Percentiles rank a stretch among this genome's conserved stretches.
phyloP scores from a whole-genome alignment of 257 asterid species.

The Nicotiana undulata region DNA sequence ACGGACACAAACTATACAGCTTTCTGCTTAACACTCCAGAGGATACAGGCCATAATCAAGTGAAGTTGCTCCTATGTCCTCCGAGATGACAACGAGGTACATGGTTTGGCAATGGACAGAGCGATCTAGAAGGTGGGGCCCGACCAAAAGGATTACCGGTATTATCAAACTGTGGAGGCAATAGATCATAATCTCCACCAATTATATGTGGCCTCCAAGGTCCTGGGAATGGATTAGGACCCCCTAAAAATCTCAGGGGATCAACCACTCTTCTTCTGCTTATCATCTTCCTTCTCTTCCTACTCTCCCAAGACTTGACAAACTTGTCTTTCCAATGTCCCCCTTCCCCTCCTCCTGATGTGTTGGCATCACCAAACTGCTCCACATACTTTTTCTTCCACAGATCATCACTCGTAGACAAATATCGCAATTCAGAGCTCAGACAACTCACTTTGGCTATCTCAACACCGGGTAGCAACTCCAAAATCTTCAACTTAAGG shows the following conservation, averaged over 20 bases:
- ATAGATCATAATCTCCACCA: slow-evolving; percentile 38
- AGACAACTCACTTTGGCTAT: slow-evolving; percentile 52
- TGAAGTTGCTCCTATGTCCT: background rate
- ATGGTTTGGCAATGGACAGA: slow-evolving; percentile 7
- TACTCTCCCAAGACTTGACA: slow-evolving; percentile 29
- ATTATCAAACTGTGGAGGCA: slow-evolving; percentile 7
- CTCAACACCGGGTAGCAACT: slow-evolving; percentile 56
- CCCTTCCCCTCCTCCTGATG: slow-evolving; percentile 9
- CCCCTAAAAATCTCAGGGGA: background rate
- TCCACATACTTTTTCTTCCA: slow-evolving; percentile 62
- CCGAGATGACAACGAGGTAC: slow-evolving; percentile 39
- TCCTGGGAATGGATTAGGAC: slow-evolving; percentile 13
- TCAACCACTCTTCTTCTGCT: background rate
- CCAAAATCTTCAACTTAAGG: slow-evolving; percentile 64
- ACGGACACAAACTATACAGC: background rate
- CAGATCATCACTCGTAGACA: slow-evolving; percentile 62
- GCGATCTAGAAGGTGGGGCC: background rate
- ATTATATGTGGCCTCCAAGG: slow-evolving; percentile 25
- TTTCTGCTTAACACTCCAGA: background rate
- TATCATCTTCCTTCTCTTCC: slow-evolving; percentile 17
- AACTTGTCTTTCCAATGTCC: slow-evolving; percentile 63
- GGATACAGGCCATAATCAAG: background rate
- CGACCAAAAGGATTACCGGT: background rate
- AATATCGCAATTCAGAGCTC: slow-evolving; percentile 49
- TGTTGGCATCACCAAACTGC: slow-evolving; percentile 31